Base-by-base conservation (phyloP, 2,329 filamentous ascomycete genomes). In the Calcarisporium arbuscula region DNA sequence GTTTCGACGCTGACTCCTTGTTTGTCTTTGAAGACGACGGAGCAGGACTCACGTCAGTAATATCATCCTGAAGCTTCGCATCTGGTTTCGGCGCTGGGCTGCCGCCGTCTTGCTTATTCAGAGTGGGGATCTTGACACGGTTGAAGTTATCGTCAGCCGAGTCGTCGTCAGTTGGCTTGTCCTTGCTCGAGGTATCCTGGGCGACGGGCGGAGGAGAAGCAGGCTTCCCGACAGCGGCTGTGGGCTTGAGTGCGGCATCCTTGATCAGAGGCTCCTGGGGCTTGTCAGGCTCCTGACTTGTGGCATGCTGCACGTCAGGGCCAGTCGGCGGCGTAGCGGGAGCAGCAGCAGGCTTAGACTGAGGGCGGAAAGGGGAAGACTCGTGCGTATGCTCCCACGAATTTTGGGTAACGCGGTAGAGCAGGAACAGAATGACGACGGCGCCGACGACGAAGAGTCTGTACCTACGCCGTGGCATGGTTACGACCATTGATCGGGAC, bases 401-500 rank as follows among this genome's bases (percentile, higher is more conserved):
- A 43, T 62, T 68, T 36, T 61, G 56, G 25, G 61, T 57, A 36
- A 67, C 55, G 39, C 69, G 70, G 49, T 72, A 72, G 33, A 77
- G 56, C 34, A 74, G 62, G 40, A 81, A 61, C 32, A 77, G 56
- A 32, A 76, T 56, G 37, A 79, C 53, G 41, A 72, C 56, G 35
- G 76, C 68, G 46, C 70, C 70, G 41, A 76, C 52, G 21, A 76
- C 54, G 41, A 80, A 77, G 38, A 78, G 63, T 39, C 79, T 72
- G 50, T 80, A 80, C 52, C 77, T 67, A 47, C 80, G 66, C 33
- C 79, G 73, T 38, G 74, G 56, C 70, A 82, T 77, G 48, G 49
- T 56, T 45, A 27, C 39, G 34, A 38, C n/a, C n/a, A n/a, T n/a
- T n/a, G n/a, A n/a, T n/a, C n/a, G n/a, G n/a, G n/a, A n/a, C n/a